Conservation (phyloP, 306 rosid species). For the Prunus salicina region DNA sequence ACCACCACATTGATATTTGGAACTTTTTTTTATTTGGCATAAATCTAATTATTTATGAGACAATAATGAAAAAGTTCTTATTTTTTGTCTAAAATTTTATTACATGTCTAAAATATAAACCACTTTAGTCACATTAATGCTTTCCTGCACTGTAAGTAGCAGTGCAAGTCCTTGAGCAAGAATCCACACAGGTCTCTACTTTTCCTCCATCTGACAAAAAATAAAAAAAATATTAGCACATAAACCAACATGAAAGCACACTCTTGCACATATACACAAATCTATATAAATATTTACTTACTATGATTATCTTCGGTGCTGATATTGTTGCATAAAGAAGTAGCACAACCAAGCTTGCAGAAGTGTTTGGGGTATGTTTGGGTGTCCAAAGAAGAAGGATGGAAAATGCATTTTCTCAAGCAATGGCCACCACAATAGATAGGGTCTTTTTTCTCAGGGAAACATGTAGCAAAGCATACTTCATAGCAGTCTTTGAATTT, state of each 20-base stretch:
- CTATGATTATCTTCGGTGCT: conserved; percentile 32
- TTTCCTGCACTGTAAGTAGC: no score
- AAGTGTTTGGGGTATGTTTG: conserved; percentile 8
- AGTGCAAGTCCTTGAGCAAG: not conserved
- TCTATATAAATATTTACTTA: not conserved
- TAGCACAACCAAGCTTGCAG: conserved; percentile 40
- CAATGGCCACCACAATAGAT: not conserved
- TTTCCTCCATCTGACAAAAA: not conserved
- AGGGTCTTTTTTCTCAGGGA: not conserved
- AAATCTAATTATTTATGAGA: no score
- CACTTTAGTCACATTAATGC: no score
- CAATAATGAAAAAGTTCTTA: no score
- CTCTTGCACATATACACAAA: no score
- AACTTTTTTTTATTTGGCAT: no score
- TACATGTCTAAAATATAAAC: no score
- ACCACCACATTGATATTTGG: no score
- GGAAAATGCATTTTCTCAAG: not conserved
- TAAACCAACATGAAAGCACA: not conserved
- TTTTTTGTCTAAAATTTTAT: no score
- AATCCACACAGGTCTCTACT: not conserved
- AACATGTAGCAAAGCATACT: not conserved
- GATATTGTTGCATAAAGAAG: conserved; percentile 29
- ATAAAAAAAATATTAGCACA: not conserved
- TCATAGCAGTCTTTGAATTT: not conserved
- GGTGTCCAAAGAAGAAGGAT: not conserved